phyloP scores from a whole-genome alignment of 768 basidiomycete genomes.

The Xanthoconium stramineum region DNA sequence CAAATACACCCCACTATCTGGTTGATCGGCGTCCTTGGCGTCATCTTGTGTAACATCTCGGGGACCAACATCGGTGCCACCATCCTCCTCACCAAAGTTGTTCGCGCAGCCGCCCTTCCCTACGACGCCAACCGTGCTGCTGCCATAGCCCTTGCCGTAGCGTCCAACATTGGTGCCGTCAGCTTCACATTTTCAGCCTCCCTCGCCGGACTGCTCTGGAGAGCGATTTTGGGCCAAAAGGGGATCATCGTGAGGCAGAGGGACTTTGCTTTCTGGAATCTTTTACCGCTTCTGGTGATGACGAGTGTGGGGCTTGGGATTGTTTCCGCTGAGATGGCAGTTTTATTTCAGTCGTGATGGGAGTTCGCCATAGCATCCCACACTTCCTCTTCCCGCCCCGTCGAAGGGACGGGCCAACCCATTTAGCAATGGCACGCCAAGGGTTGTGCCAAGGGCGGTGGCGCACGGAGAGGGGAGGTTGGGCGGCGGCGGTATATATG shows the following conservation, averaged over 20 bases:
- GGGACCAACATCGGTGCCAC: constrained; percentile 93
- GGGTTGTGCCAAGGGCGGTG: no score
- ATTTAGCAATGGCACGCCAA: no score
- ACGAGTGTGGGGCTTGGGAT: constrained; percentile 64
- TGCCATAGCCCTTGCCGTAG: constrained; percentile 74
- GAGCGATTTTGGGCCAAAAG: constrained; percentile 69
- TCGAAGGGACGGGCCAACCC: neutral
- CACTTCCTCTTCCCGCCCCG: neutral
- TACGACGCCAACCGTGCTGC: constrained; percentile 47
- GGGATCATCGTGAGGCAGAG: constrained; percentile 55
- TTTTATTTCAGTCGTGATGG: constrained; percentile 35
- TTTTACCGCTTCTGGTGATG: constrained; percentile 60
- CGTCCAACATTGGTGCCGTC: constrained; percentile 88
- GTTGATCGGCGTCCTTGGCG: constrained; percentile 67
- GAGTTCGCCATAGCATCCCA: neutral
- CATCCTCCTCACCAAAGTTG: constrained; percentile 80
- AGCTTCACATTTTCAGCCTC: constrained; percentile 87
- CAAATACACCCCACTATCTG: constrained; percentile 53
- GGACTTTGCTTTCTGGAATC: constrained; percentile 74
- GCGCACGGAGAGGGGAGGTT: no score
- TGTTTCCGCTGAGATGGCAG: constrained; percentile 74
- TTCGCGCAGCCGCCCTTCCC: constrained; percentile 45
- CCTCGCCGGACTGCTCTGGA: constrained; percentile 88
- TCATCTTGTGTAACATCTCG: constrained; percentile 75
- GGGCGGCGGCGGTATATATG: no score